Evolutionary conservation across 169 alveolate genomes (phyloP).

Genomic region (Plasmodium fragile): DNA sequence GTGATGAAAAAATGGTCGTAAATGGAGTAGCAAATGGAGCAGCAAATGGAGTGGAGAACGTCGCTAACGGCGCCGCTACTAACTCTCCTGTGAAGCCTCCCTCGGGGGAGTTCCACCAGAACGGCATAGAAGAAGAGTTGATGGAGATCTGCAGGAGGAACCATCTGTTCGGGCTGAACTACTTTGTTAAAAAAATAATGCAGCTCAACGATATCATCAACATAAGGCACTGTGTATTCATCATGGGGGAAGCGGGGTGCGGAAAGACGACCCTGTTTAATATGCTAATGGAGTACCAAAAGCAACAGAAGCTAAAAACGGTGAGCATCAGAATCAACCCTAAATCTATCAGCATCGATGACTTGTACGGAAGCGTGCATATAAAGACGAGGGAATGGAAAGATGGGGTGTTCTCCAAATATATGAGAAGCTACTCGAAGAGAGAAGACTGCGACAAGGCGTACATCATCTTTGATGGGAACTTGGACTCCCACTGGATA

Average conservation of each 20-base stretch:
- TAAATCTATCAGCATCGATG: conserved; percentile 92
- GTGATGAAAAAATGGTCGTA: not conserved
- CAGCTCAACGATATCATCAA: conserved; percentile 93
- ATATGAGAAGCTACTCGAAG: conserved; percentile 91
- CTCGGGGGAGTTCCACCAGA: conserved; percentile 1
- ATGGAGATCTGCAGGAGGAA: conserved; percentile 54
- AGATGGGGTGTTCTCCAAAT: conserved; percentile 94
- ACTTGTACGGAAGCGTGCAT: conserved; percentile 94
- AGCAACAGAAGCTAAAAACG: conserved; percentile 91
- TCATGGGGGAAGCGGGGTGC: conserved; percentile 97
- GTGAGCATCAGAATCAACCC: conserved; percentile 94
- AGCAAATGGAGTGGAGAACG: no score
- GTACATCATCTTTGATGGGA: conserved; percentile 96
- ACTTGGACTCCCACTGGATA: conserved; percentile 97
- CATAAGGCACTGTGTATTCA: conserved; percentile 96
- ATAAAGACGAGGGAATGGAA: conserved; percentile 95
- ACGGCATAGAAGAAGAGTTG: conserved; percentile 25
- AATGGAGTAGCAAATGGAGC: not conserved
- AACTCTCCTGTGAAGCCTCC: not conserved
- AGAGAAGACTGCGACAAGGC: conserved; percentile 91
- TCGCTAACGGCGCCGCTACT: not conserved
- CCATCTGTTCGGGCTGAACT: conserved; percentile 78
- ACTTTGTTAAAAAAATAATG: conserved; percentile 93
- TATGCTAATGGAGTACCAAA: conserved; percentile 94
- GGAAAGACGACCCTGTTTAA: conserved; percentile 95